These are phyloP conservation scores for Digitaria exilis DNA, from an alignment of 202 grass and related monocot genomes.

Conservation along the genomic window DNA sequence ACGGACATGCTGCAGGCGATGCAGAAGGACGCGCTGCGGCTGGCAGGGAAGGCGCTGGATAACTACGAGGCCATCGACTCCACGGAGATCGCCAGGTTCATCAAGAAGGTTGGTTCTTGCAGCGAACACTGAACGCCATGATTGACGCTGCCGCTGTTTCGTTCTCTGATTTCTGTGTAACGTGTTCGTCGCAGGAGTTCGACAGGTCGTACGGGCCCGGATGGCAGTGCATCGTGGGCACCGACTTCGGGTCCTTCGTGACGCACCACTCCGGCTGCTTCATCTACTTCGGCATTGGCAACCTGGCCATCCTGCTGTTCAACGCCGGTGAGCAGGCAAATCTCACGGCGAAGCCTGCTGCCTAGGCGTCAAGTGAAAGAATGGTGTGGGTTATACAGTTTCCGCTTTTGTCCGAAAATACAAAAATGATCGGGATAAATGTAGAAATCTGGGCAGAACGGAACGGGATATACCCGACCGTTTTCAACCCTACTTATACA, in stretches of 20 bases:
- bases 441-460: too few species aligned
- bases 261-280: slow-evolving; percentile 62
- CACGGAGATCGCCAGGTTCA: slow-evolving; percentile 57
- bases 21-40: slow-evolving; percentile 49
- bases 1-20: slow-evolving; percentile 49
- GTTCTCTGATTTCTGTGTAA: not conserved
- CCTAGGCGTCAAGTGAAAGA: not conserved
- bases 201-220: slow-evolving; percentile 47
- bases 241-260: slow-evolving; percentile 60
- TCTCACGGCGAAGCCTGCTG: slow-evolving; percentile 25
- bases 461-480: too few species aligned
- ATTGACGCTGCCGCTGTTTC: not conserved
- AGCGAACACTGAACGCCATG: not conserved
- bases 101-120: slow-evolving; percentile 53
- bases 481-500: too few species aligned
- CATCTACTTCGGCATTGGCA: slow-evolving; percentile 62
- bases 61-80: slow-evolving; percentile 45
- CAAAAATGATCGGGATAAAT: too few species aligned
- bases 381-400: not conserved
- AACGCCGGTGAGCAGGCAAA: not conserved
- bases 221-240: slow-evolving; percentile 69
- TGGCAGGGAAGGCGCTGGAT: slow-evolving; percentile 60
- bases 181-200: slow-evolving; percentile 41
- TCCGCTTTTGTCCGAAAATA: too few species aligned
- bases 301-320: slow-evolving; percentile 60